Conservation (phyloP, 2,329 filamentous ascomycete genomes). For the Zarea fungicola region DNA sequence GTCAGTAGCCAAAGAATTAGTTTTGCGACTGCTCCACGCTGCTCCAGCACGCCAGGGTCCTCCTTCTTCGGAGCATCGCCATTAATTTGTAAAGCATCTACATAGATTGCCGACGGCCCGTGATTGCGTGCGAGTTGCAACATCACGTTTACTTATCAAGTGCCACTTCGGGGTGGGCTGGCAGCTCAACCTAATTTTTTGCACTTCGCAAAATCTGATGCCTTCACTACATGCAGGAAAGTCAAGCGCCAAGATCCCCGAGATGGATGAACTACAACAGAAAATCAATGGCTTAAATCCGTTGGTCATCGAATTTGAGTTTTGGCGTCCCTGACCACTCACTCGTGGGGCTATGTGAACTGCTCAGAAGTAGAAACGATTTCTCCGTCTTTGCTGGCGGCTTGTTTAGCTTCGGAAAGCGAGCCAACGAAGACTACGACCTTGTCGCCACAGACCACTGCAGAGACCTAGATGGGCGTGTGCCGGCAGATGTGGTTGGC, state of each 20-base stretch:
- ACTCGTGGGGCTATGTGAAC: neutral
- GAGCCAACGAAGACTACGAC: too few relatives aligned
- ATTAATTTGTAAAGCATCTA: neutral
- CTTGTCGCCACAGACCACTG: neutral
- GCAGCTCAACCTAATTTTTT: neutral
- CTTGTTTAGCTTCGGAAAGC: too few relatives aligned
- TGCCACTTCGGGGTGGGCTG: neutral
- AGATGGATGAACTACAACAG: neutral
- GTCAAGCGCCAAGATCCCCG: neutral
- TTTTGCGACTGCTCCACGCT: neutral
- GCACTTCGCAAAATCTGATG: neutral
- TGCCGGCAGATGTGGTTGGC: neutral
- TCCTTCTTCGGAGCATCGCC: constrained; percentile 4
- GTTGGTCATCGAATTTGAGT: too few relatives aligned
- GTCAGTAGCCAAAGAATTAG: too few relatives aligned
- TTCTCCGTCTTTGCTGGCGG: neutral
- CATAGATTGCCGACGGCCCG: constrained; percentile 8
- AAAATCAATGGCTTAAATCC: neutral
- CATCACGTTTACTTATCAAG: constrained; percentile 1
- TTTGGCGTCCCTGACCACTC: neutral
- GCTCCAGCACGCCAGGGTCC: neutral
- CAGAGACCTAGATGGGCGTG: neutral
- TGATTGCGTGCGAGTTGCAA: constrained; percentile 5
- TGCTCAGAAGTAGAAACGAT: neutral
- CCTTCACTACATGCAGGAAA: neutral